A percentile compares a stretch with the other conserved stretches of the same genome.
These are phyloP conservation scores for Candida mesenterica DNA, from an alignment of 1,139 yeast species.

Conservation along the genomic window DNA sequence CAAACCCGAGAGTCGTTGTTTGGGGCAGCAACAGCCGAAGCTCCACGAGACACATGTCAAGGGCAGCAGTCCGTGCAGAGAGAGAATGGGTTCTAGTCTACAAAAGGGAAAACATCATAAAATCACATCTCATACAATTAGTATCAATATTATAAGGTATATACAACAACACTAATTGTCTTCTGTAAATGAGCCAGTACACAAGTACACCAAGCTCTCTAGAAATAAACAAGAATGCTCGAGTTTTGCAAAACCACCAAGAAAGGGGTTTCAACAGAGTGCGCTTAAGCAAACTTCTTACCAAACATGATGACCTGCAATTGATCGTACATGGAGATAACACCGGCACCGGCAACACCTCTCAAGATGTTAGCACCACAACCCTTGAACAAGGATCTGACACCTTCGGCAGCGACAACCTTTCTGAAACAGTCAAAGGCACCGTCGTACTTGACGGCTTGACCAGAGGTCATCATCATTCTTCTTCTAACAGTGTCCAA, in stretches of 20 bases:
- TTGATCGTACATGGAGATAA: slow-evolving; percentile 53
- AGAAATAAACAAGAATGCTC: not conserved
- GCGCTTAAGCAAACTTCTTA: slow-evolving; percentile 41
- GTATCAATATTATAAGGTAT: slow-evolving; percentile 10
- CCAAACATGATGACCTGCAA: slow-evolving; percentile 51
- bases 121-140: too few species aligned
- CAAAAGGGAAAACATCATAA: too few species aligned
- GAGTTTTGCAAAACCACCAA: too few species aligned
- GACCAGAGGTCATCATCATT: slow-evolving; percentile 60
- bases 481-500: slow-evolving; percentile 56
- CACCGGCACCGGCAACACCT: slow-evolving; percentile 61
- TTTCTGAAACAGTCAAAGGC: slow-evolving; percentile 49
- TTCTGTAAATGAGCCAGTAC: not conserved
- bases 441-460: slow-evolving; percentile 53
- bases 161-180: slow-evolving; percentile 10
- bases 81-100: too few species aligned
- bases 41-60: too few species aligned
- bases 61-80: too few species aligned
- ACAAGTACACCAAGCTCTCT: slow-evolving; percentile 1
- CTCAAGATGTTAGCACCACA: slow-evolving; percentile 58
- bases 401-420: slow-evolving; percentile 55
- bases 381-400: slow-evolving; percentile 52
- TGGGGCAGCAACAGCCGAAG: too few species aligned
- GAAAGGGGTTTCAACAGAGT: not conserved
- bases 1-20: too few species aligned